Evolutionary conservation across 1,139 yeast species (phyloP).

Genomic region (Torulaspora pretoriensis): DNA sequence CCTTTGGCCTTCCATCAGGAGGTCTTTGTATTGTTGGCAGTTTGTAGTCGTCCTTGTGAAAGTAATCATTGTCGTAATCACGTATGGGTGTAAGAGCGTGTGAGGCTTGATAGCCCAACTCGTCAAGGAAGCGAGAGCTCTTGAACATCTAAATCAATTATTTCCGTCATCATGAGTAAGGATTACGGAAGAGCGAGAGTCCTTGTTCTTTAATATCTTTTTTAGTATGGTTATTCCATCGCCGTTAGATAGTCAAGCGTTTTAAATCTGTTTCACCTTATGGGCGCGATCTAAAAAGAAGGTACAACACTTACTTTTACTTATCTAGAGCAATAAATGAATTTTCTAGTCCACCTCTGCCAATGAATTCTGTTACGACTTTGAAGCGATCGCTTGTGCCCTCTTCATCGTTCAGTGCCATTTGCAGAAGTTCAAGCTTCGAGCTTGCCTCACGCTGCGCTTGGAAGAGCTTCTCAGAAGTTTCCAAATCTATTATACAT

Average conservation of each 20-base stretch:
- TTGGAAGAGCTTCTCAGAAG: constrained; percentile 53
- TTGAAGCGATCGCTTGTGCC: constrained; percentile 56
- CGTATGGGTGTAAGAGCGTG: constrained; percentile 34
- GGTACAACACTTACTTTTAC: background rate
- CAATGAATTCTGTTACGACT: constrained; percentile 74
- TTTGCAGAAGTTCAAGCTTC: constrained; percentile 58
- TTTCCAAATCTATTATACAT: constrained; percentile 66
- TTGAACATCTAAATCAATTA: constrained; percentile 26
- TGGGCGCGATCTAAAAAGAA: background rate
- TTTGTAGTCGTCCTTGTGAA: constrained; percentile 27
- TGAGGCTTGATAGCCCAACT: constrained; percentile 23
- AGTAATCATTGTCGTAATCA: constrained; percentile 32
- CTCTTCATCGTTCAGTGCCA: constrained; percentile 53
- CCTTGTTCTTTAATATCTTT: background rate
- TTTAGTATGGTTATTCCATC: background rate
- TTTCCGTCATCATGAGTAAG: background rate
- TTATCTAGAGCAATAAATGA: constrained; percentile 15
- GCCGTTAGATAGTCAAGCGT: background rate
- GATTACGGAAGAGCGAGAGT: background rate
- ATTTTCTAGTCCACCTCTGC: constrained; percentile 77
- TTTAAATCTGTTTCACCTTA: constrained; percentile 8
- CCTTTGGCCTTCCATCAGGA: constrained; percentile 1
- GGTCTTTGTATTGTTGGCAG: constrained; percentile 16
- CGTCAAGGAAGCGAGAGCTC: constrained; percentile 25
- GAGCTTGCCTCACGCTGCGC: constrained; percentile 62